phyloP scores from a whole-genome alignment of 768 basidiomycete species.

The Amylocystis lapponica region DNA sequence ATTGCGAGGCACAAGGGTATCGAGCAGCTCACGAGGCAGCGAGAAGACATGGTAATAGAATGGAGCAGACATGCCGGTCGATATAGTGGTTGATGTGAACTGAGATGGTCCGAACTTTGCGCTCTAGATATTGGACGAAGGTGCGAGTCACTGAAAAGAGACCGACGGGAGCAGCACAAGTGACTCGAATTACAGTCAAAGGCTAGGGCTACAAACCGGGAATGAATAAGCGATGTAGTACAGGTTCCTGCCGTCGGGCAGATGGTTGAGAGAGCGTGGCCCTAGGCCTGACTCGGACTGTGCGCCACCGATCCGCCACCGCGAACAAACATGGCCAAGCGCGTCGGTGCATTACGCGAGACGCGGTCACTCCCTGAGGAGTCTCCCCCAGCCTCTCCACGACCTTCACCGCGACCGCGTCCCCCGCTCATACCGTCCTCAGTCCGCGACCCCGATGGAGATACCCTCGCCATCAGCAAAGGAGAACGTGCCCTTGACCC shows the following conservation, averaged over 20 bases:
- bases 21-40: conserved; percentile 62
- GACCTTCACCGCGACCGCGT: not conserved
- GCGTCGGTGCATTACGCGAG: conserved; percentile 8
- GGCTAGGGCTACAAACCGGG: too few species aligned
- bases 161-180: too few species aligned
- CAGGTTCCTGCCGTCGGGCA: too few species aligned
- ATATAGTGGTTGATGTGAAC: conserved; percentile 1
- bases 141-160: too few species aligned
- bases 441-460: conserved; percentile 3
- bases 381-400: conserved; percentile 8
- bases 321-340: conserved; percentile 3
- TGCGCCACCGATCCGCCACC: not conserved
- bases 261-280: too few species aligned
- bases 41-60: conserved; percentile 61
- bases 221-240: too few species aligned
- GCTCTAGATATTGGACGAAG: not conserved
- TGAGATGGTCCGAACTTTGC: not conserved
- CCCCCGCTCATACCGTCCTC: too few species aligned
- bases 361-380: too few species aligned
- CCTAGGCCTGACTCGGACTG: too few species aligned
- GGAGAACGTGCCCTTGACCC: conserved; percentile 15
- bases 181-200: too few species aligned
- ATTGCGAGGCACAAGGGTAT: conserved; percentile 64
- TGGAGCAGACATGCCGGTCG: conserved; percentile 6
- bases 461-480: conserved; percentile 9